Percentiles rank a stretch among this genome's conserved stretches.
phyloP scores from a whole-genome alignment of 257 asterid genomes.

The Solanum sparsipilum region DNA sequence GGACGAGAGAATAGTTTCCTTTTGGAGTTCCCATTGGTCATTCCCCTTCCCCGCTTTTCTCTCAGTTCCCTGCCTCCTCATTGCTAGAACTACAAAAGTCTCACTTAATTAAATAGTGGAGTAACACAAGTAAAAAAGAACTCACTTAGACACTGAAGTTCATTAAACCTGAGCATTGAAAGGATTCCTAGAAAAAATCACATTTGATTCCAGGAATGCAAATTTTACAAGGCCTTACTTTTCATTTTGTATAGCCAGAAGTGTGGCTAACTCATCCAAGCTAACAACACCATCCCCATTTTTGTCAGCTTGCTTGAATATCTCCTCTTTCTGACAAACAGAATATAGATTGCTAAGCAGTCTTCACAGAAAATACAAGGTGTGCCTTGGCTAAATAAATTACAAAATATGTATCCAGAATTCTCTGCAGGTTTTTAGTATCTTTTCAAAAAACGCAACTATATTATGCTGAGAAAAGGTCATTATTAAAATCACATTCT shows the following conservation, averaged over 20 bases:
- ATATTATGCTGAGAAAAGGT: neutral
- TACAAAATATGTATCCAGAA: neutral
- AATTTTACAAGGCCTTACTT: conserved; percentile 34
- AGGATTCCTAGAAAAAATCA: neutral
- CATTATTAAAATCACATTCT: neutral
- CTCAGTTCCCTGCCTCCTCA: neutral
- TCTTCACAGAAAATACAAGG: neutral
- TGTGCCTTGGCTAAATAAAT: neutral
- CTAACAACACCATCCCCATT: conserved; percentile 89
- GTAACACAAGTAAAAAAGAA: neutral
- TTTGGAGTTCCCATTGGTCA: neutral
- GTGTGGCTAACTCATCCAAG: conserved; percentile 95
- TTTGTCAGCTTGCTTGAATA: conserved; percentile 84
- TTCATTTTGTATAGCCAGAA: conserved; percentile 83
- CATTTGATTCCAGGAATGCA: neutral
- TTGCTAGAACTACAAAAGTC: neutral
- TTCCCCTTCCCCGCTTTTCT: neutral
- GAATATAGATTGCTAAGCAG: neutral
- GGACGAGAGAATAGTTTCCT: neutral
- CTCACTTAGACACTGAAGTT: neutral
- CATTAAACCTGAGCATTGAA: neutral
- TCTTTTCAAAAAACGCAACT: neutral
- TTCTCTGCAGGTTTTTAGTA: neutral
- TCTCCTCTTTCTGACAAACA: conserved; percentile 74
- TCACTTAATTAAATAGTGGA: neutral